These are phyloP conservation scores for Dactylellina haptotyla DNA, from an alignment of 2,329 filamentous ascomycete genomes.

Conservation along the genomic window DNA sequence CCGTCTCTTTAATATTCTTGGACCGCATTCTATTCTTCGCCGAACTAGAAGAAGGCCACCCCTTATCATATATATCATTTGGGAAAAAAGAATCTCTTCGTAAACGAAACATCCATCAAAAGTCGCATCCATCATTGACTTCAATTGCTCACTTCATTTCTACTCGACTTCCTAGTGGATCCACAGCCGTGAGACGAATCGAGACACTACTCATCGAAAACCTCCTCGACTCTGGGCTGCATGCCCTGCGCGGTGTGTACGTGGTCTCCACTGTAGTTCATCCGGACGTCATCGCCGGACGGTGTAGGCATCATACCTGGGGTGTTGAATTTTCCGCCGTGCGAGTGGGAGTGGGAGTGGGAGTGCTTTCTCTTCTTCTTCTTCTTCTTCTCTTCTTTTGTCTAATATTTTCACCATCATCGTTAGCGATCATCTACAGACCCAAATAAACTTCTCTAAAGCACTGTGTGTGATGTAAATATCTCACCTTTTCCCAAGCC, in stretches of 20 bases:
- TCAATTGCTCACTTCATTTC: background rate
- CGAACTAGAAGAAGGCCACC: no score
- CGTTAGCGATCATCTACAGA: background rate
- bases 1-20: no score
- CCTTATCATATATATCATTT: no score
- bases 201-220: slow-evolving; percentile 46
- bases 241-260: slow-evolving; percentile 47
- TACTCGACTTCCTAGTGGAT: background rate
- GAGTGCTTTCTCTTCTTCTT: slow-evolving; percentile 54
- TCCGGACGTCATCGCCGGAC: slow-evolving; percentile 47
- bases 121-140: no score
- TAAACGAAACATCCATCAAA: no score
- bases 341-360: slow-evolving; percentile 30
- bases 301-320: slow-evolving; percentile 42
- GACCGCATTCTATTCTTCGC: no score
- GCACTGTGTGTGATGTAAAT: background rate
- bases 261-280: slow-evolving; percentile 32
- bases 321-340: slow-evolving; percentile 26
- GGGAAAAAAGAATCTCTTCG: no score
- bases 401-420: background rate
- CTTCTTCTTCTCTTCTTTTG: slow-evolving; percentile 50
- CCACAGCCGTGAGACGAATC: background rate
- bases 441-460: background rate
- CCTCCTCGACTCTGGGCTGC: slow-evolving; percentile 51
- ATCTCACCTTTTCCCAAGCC: slow-evolving; percentile 93